Evolutionary conservation across 176 grass and related monocot genomes (phyloP).

Genomic region (Aegilops bicornis): DNA sequence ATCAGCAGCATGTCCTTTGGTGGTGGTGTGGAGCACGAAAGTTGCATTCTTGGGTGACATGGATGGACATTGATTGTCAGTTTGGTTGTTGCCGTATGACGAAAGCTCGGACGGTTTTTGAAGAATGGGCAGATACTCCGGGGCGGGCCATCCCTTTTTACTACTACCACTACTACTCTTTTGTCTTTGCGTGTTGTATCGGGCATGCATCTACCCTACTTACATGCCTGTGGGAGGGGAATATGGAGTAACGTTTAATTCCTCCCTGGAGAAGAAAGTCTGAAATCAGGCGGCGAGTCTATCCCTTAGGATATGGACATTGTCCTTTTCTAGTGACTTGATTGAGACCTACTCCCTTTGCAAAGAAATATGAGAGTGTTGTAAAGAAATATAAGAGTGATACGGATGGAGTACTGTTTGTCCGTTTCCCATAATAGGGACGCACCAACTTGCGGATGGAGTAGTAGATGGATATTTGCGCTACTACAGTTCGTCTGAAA

Average conservation of each 20-base stretch:
- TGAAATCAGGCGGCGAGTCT: not conserved
- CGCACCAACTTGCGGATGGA: not conserved
- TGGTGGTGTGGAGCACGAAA: not conserved
- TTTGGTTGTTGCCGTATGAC: not conserved
- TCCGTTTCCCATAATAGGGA: no score
- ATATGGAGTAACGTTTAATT: not conserved
- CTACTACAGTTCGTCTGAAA: no score
- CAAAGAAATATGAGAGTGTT: no score
- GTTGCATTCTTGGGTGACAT: not conserved
- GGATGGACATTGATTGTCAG: not conserved
- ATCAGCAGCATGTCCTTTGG: no score
- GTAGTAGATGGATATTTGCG: no score
- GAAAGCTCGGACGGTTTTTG: not conserved
- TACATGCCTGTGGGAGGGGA: no score
- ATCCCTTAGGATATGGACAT: not conserved
- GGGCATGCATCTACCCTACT: not conserved
- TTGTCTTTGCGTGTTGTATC: conserved; percentile 13
- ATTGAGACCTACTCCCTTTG: not conserved
- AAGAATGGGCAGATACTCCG: not conserved
- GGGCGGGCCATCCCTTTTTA: not conserved
- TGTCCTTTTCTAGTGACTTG: not conserved
- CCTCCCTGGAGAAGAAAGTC: not conserved
- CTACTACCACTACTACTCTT: not conserved
- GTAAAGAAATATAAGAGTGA: no score
- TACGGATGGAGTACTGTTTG: no score